These are phyloP conservation scores for Flaveria floridana DNA, from an alignment of 140 eudicot species.

Conservation along the genomic window DNA sequence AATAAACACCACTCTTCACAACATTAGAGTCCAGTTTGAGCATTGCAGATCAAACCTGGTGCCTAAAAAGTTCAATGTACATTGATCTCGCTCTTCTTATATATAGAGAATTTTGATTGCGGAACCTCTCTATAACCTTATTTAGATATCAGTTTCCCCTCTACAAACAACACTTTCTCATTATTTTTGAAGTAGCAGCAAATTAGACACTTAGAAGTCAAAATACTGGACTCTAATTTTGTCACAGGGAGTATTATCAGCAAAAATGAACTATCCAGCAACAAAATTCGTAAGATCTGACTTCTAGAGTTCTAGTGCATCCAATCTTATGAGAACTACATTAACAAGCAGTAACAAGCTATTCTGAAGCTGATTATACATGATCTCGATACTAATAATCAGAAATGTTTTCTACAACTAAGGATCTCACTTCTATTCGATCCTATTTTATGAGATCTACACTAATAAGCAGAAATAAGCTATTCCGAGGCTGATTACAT, in stretches of 20 bases:
- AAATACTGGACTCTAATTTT: not conserved
- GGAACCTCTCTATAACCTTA: not conserved
- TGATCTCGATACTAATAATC: slow-evolving; percentile 7
- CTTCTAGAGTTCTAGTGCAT: not conserved
- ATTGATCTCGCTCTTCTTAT: slow-evolving; percentile 5
- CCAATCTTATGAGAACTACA: not conserved
- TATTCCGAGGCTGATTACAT: not conserved
- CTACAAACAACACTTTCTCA: not conserved
- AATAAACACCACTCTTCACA: slow-evolving; percentile 15
- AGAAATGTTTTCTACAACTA: not conserved
- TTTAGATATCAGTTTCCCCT: not conserved
- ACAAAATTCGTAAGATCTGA: slow-evolving; percentile 12
- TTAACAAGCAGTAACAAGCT: slow-evolving; percentile 19
- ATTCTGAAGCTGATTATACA: not conserved
- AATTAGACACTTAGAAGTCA: not conserved
- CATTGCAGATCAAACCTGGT: not conserved
- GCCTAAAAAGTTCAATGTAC: slow-evolving; percentile 8
- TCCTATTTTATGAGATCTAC: not conserved
- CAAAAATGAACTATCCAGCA: slow-evolving; percentile 22
- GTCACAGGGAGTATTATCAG: slow-evolving; percentile 11
- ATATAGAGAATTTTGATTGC: not conserved
- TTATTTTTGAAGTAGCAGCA: slow-evolving; percentile 10
- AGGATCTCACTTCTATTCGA: not conserved
- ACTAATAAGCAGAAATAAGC: slow-evolving; percentile 18
- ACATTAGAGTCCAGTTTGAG: slow-evolving; percentile 14